Base-by-base conservation (phyloP, 257 asterid species). In the Petunia secreta region DNA sequence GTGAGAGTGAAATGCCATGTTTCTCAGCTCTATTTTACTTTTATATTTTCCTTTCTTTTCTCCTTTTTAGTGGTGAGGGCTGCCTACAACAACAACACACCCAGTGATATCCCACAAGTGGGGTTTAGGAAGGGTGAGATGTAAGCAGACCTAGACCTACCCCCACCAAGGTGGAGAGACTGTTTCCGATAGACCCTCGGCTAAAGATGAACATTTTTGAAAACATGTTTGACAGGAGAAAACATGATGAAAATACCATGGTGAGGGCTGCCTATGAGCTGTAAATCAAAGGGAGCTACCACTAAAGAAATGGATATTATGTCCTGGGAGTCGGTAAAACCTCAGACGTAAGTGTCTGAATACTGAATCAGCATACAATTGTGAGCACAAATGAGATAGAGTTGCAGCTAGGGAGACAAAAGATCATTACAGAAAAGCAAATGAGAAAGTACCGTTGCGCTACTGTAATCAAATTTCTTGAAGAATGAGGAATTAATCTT, bases 381-480 rank as follows among this genome's bases (percentile, higher is more conserved):
- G 48, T 68, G 54, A 2, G 41, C 6, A 67, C 40, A 38, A 15
- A 44, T 57, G 11, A n/a, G 1, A 54, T 10, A 25, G 15, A 8
- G 34, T 13, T 58, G 8, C 80, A 74, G 38, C 46, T 36, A 43
- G 65, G 75, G 37, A 0, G 10, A 54, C 5, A 67, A 36, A 16
- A 73, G 53, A 41, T 55, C 9, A 71, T 57, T 50, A 38, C 50
- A 66, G 75, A 63, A 48, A 41, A 13, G 62, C 60, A 80, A 15
- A 73, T 65, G 78, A 80, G 80, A 25, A 84, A 68, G 83, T 92
- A 95, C 99, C 96, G 14, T n/a, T 76, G 99, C 97, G 52, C 94
- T 86, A 85, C 92, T 88, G 90, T 93, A 95, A 86, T 95, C 93
- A 63, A 95, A 93, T 83, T 90, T 93, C 81, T 82, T 92, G 97